A percentile compares a stretch with the other conserved stretches of the same genome.
Conservation (phyloP, 1,284 basidiomycete genomes). For the Erythrobasidium hasegawianum region DNA sequence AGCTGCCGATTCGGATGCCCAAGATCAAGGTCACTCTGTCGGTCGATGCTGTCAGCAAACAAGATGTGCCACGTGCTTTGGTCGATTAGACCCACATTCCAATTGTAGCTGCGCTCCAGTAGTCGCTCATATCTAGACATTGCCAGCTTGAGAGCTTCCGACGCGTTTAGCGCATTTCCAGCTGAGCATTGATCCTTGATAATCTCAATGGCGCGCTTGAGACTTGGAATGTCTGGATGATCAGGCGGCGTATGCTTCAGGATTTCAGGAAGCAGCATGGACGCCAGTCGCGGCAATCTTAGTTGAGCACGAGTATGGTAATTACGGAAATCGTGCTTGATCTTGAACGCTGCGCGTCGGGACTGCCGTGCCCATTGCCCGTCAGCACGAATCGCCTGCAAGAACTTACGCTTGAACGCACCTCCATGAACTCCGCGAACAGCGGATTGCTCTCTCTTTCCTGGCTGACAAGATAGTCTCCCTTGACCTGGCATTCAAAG, state of each 20-base stretch:
- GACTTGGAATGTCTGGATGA: conserved; percentile 72
- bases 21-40: conserved; percentile 80
- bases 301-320: conserved; percentile 87
- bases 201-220: conserved; percentile 77
- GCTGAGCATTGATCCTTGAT: conserved; percentile 66
- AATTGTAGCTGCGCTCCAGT: conserved; percentile 20
- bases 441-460: conserved; percentile 76
- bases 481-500: conserved; percentile 75
- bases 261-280: conserved; percentile 76
- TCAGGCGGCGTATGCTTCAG: conserved; percentile 64
- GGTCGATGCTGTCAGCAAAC: too few relatives aligned
- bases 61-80: too few relatives aligned
- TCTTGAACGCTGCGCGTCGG: conserved; percentile 27
- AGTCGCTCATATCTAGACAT: conserved; percentile 25
- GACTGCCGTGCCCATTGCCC: conserved; percentile 5
- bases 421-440: conserved; percentile 83
- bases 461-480: conserved; percentile 78
- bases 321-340: conserved; percentile 72
- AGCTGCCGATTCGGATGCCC: conserved; percentile 68
- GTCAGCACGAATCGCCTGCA: background rate
- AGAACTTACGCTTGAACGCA: conserved; percentile 49
- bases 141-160: conserved; percentile 15
- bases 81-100: conserved; percentile 4
- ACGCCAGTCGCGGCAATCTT: conserved; percentile 62
- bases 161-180: conserved; percentile 66